Evolutionary conservation across 2,329 filamentous ascomycete species (phyloP), one percentile per base, ranked within the genome.

Genomic region (Fusarium luffae): DNA sequence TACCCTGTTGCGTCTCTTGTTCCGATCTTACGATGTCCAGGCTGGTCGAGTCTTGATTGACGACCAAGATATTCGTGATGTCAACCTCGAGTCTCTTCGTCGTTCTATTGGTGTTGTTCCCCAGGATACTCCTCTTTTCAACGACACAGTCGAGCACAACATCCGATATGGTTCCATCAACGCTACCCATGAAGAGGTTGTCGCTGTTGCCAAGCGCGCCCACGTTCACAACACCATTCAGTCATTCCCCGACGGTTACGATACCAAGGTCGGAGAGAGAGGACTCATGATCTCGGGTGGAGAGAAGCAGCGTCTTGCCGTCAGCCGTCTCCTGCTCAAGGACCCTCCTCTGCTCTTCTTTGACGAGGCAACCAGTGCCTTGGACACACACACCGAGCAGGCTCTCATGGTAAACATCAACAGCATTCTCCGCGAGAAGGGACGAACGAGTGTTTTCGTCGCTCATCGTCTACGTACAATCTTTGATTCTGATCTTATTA

Each of bases 261-360:
- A 90, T 23, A 98, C 96, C 21, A 94, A 92, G 80, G 96, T 98
- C 27, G 95, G 95, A 55, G 95, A 98, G 83, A 88, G 95, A 48
- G 94, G 94, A 2, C 90, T 98, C 88, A 98, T 98, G 94, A 97
- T 98, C 46, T 97, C 93, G 1, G 94, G 93, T 4, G 94, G 94
- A 32, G 95, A 98, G 82, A 98, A 98, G 80, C 94, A 98, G 81
- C 89, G 94, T 5, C 83, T 98, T 13, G 95, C 95, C 1, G 89
- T 98, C 25, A 93, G 92, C 27, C 85, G 94, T 44, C 79, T 98
- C 41, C 86, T 98, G 3, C 85, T 98, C 61, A 98, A 98, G 79
- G 93, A 98, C 71, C 93, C 94, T 5, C 93, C 93, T 3, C 81
- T 98, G 28, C 83, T 98, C 1, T 98, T 98, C 86, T 98, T 98